A percentile compares a stretch with the other conserved stretches of the same genome.
phyloP scores from a whole-genome alignment of 495 filamentous ascomycete genomes.

The Cudoniella acicularis region DNA sequence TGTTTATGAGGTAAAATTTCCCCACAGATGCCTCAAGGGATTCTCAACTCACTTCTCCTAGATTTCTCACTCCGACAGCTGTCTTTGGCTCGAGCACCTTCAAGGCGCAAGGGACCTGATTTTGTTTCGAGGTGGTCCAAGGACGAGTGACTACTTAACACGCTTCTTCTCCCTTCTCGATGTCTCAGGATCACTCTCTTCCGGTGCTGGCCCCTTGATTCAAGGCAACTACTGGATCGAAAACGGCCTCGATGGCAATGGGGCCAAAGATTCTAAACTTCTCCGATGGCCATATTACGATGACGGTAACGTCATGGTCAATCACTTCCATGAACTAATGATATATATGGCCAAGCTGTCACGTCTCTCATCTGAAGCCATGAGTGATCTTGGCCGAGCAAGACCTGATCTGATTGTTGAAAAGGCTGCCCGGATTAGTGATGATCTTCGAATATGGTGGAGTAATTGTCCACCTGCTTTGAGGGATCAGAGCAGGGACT shows the following conservation, averaged over 20 bases:
- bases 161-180: conserved; percentile 23
- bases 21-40: background rate
- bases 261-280: background rate
- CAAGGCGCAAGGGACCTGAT: conserved; percentile 26
- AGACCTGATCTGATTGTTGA: conserved; percentile 9
- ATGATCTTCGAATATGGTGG: conserved; percentile 18
- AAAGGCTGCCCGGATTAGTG: conserved; percentile 13
- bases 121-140: conserved; percentile 22
- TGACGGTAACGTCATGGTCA: conserved; percentile 9
- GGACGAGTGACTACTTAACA: conserved; percentile 13
- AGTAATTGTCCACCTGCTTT: conserved; percentile 8
- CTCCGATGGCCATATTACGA: conserved; percentile 16
- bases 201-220: conserved; percentile 16
- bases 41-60: background rate
- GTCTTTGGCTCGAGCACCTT: conserved; percentile 24
- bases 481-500: conserved; percentile 20
- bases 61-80: conserved; percentile 22
- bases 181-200: conserved; percentile 21
- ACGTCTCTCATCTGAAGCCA: conserved; percentile 17
- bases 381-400: conserved; percentile 10
- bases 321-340: conserved; percentile 23
- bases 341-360: conserved; percentile 21
- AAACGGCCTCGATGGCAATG: background rate
- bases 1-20: conserved; percentile 21
- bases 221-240: conserved; percentile 26